These are phyloP conservation scores for Lentinula raphanica DNA, from an alignment of 768 basidiomycete species.

Conservation along the genomic window DNA sequence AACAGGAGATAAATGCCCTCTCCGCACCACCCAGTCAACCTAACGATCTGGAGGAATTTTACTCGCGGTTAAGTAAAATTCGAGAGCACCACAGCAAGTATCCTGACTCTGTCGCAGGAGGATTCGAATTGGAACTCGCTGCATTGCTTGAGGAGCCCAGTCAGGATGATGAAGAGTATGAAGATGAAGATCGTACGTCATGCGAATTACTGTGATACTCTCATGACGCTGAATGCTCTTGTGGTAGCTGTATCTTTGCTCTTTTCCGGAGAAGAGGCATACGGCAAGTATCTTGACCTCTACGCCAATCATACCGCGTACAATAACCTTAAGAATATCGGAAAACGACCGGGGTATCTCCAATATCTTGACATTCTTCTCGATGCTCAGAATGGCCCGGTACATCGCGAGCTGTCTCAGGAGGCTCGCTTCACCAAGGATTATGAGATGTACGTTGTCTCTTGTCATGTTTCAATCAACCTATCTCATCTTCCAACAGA, in stretches of 20 bases:
- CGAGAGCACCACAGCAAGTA: conserved; percentile 96
- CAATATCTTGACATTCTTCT: conserved; percentile 90
- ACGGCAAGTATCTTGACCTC: conserved; percentile 92
- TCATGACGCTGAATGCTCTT: conserved; percentile 2
- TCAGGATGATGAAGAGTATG: conserved; percentile 63
- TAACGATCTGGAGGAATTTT: conserved; percentile 88
- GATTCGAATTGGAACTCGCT: conserved; percentile 81
- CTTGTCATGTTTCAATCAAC: conserved; percentile 6
- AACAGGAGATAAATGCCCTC: conserved; percentile 59
- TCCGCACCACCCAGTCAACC: conserved; percentile 49
- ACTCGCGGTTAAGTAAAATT: conserved; percentile 90
- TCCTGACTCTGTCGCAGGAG: conserved; percentile 79
- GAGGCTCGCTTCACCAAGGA: conserved; percentile 67
- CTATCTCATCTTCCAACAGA: conserved; percentile 30
- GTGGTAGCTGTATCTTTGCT: conserved; percentile 68
- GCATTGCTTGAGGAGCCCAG: conserved; percentile 74
- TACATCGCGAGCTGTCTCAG: conserved; percentile 68
- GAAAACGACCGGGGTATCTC: conserved; percentile 82
- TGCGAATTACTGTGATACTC: background rate
- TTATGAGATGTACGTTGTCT: conserved; percentile 62
- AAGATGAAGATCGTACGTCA: conserved; percentile 81
- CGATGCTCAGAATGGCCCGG: conserved; percentile 47
- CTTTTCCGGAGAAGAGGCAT: conserved; percentile 95
- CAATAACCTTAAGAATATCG: conserved; percentile 82
- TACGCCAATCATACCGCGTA: conserved; percentile 85